Conservation (phyloP, 305 asterid genomes). For the Fraxinus greggii region DNA sequence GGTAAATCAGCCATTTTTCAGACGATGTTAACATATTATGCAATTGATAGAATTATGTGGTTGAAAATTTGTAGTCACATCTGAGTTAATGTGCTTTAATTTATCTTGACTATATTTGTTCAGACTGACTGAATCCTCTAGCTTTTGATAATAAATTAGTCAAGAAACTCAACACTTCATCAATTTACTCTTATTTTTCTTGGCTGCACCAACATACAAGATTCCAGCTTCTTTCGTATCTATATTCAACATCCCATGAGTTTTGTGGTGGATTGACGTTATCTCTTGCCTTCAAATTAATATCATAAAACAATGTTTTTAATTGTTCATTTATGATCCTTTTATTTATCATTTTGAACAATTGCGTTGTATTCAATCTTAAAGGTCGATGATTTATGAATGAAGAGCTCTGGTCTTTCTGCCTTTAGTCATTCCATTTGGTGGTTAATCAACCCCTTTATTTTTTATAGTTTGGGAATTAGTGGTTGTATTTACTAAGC, state of each 20-base stretch:
- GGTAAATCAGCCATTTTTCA: constrained; percentile 4
- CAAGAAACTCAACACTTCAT: not conserved
- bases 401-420: constrained; percentile 14
- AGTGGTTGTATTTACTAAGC: not conserved
- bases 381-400: constrained; percentile 9
- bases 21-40: not conserved
- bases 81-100: not conserved
- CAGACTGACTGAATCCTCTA: constrained; percentile 1
- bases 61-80: not conserved
- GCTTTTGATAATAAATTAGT: not conserved
- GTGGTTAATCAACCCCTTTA: not conserved
- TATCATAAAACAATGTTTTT: no score
- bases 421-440: not conserved
- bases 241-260: not conserved
- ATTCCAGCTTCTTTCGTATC: not conserved
- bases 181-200: not conserved
- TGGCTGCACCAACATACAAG: not conserved
- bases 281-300: no score
- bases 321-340: not conserved
- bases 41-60: not conserved
- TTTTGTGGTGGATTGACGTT: not conserved
- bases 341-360: not conserved
- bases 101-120: not conserved
- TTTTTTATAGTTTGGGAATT: not conserved
- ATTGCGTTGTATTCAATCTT: not conserved